A percentile compares a stretch with the other conserved stretches of the same genome.
Evolutionary conservation across 495 filamentous ascomycete species (phyloP).

Genomic region (Symbiotaphrina buchneri): DNA sequence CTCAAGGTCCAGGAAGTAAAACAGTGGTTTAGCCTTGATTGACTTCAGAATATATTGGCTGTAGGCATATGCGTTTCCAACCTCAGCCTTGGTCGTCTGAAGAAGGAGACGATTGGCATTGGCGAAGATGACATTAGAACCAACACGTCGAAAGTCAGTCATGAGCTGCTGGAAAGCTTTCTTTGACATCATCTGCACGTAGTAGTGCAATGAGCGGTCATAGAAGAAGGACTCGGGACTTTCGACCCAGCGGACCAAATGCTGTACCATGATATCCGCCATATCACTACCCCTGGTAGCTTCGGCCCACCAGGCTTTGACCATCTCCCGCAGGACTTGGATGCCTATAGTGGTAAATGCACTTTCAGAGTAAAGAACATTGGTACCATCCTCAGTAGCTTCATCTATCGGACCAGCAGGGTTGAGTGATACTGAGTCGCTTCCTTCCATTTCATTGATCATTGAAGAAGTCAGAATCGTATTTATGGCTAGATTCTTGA

Average conservation of each 20-base stretch:
- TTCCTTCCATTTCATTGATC: conserved; percentile 92
- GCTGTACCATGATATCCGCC: conserved; percentile 96
- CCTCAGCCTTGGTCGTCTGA: conserved; percentile 90
- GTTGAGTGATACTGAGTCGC: conserved; percentile 58
- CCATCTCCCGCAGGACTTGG: conserved; percentile 85
- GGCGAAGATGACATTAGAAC: conserved; percentile 82
- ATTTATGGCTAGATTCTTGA: conserved; percentile 92
- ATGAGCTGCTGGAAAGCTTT: conserved; percentile 95
- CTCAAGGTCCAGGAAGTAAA: conserved; percentile 92
- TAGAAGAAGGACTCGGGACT: conserved; percentile 82
- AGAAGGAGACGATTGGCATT: conserved; percentile 73
- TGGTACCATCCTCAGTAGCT: conserved; percentile 29
- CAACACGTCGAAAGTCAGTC: conserved; percentile 88
- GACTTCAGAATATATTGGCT: conserved; percentile 93
- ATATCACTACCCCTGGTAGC: conserved; percentile 77
- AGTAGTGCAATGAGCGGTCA: conserved; percentile 88
- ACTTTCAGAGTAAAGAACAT: conserved; percentile 67
- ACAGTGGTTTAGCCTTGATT: conserved; percentile 81
- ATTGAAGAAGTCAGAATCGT: conserved; percentile 90
- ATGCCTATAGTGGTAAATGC: conserved; percentile 85
- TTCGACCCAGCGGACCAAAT: conserved; percentile 92
- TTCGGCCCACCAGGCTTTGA: conserved; percentile 94
- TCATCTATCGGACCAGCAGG: conserved; percentile 46
- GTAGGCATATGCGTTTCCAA: conserved; percentile 93
- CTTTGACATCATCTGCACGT: conserved; percentile 92